A percentile compares a stretch with the other conserved stretches of the same genome.
Conservation (phyloP, 2,329 filamentous ascomycete genomes). For the Pseudovirgaria hyperparasitica region DNA sequence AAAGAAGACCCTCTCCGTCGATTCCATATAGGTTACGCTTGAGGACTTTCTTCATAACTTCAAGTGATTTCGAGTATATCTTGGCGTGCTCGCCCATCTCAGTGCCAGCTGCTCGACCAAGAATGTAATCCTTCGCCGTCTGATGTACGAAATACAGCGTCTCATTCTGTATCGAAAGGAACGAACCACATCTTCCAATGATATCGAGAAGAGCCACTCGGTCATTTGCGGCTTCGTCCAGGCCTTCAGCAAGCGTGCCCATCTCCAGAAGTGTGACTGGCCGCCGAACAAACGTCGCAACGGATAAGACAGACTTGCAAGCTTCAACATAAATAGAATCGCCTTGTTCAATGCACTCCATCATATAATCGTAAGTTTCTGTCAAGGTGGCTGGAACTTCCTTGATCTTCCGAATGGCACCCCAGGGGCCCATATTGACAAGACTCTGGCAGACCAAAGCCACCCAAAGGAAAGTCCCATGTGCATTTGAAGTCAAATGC, state of each 20-base stretch:
- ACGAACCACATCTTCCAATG: slow-evolving; percentile 24
- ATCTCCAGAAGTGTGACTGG: too few species aligned
- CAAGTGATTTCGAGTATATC: slow-evolving; percentile 23
- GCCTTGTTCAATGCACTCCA: too few species aligned
- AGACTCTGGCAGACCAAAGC: slow-evolving; percentile 26
- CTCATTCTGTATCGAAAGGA: slow-evolving; percentile 20
- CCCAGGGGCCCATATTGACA: slow-evolving; percentile 5
- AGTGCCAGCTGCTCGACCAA: slow-evolving; percentile 8
- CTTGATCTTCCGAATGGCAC: too few species aligned
- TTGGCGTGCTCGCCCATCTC: slow-evolving; percentile 17
- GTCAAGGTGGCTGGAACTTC: too few species aligned
- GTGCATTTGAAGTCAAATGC: slow-evolving; percentile 18
- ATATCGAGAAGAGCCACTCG: too few species aligned
- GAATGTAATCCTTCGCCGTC: slow-evolving; percentile 32
- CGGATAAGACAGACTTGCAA: too few species aligned
- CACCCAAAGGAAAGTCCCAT: slow-evolving; percentile 33
- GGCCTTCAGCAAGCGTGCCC: too few species aligned
- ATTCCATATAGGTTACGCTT: slow-evolving; percentile 11
- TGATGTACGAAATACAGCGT: slow-evolving; percentile 26
- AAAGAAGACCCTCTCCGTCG: slow-evolving; percentile 5
- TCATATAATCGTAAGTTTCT: too few species aligned
- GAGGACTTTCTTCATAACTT: slow-evolving; percentile 8
- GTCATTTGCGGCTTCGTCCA: too few species aligned
- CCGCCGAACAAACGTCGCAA: too few species aligned
- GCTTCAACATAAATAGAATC: too few species aligned